phyloP scores from a whole-genome alignment of 495 filamentous ascomycete species.

The Xylaria flabelliformis region DNA sequence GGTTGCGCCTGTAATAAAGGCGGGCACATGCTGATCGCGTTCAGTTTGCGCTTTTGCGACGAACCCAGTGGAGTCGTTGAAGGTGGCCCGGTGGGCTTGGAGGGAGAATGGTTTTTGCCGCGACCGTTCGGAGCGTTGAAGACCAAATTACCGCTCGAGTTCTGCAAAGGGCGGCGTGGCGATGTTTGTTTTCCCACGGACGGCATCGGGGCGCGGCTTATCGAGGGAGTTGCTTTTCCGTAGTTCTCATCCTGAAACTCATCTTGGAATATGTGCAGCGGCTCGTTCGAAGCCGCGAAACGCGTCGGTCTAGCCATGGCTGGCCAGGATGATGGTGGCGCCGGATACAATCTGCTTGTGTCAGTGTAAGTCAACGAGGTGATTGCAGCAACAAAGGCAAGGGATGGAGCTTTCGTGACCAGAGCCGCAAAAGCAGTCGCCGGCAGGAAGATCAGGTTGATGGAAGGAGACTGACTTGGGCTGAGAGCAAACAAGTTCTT shows the following conservation, averaged over 20 bases:
- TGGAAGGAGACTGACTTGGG: conserved; percentile 37
- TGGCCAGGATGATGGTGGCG: conserved; percentile 30
- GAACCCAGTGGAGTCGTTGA: conserved; percentile 49
- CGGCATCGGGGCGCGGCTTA: conserved; percentile 60
- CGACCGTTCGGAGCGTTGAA: conserved; percentile 61
- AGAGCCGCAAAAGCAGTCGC: background rate
- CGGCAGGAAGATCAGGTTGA: conserved; percentile 26
- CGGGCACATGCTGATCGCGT: conserved; percentile 73
- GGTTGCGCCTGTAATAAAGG: conserved; percentile 66
- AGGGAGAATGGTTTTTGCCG: conserved; percentile 64
- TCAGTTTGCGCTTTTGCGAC: conserved; percentile 55
- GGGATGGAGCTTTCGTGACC: background rate
- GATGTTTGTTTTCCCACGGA: conserved; percentile 49
- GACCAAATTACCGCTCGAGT: conserved; percentile 57
- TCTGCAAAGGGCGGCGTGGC: conserved; percentile 57
- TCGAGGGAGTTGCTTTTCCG: conserved; percentile 51
- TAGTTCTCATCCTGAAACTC: conserved; percentile 48
- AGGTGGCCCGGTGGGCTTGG: conserved; percentile 51
- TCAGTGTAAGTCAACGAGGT: conserved; percentile 18
- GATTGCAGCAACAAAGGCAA: conserved; percentile 20
- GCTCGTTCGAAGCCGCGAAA: conserved; percentile 56
- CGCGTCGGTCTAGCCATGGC: conserved; percentile 65
- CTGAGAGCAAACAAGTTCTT: conserved; percentile 24
- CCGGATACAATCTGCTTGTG: conserved; percentile 22
- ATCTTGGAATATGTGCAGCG: conserved; percentile 70